These are phyloP conservation scores for Ochetophila trinervis DNA, from an alignment of 306 rosid genomes.

Conservation along the genomic window DNA sequence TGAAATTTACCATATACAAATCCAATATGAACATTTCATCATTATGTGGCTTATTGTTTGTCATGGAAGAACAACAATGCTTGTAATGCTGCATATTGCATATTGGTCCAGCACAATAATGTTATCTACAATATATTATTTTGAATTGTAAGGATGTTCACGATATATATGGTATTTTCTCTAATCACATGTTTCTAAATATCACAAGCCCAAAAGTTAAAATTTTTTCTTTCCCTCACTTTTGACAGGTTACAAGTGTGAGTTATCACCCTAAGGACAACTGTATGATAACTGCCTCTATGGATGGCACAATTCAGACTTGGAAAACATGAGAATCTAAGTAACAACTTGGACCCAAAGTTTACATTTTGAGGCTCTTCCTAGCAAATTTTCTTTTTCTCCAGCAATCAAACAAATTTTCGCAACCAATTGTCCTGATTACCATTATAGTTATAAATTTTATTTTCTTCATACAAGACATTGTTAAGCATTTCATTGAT, in stretches of 20 bases:
- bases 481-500: no score
- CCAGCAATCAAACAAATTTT: neutral
- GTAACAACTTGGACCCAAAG: conserved; percentile 5
- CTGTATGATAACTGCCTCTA: conserved; percentile 78
- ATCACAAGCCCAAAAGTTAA: neutral
- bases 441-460: neutral
- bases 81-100: no score
- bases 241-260: conserved; percentile 82
- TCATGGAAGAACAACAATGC: no score
- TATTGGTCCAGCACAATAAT: no score
- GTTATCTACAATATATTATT: no score
- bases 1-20: no score
- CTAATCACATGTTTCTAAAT: neutral
- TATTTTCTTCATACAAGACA: no score
- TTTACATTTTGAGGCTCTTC: neutral
- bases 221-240: neutral
- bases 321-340: conserved; percentile 63
- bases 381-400: neutral
- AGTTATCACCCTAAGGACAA: conserved; percentile 80
- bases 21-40: no score
- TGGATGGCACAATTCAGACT: conserved; percentile 66
- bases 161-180: neutral
- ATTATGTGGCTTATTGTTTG: no score
- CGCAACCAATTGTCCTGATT: neutral
- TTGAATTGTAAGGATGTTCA: no score